These are phyloP conservation scores for Phytophthora pinifolia DNA, from an alignment of 352 stramenopile genomes.

Conservation along the genomic window DNA sequence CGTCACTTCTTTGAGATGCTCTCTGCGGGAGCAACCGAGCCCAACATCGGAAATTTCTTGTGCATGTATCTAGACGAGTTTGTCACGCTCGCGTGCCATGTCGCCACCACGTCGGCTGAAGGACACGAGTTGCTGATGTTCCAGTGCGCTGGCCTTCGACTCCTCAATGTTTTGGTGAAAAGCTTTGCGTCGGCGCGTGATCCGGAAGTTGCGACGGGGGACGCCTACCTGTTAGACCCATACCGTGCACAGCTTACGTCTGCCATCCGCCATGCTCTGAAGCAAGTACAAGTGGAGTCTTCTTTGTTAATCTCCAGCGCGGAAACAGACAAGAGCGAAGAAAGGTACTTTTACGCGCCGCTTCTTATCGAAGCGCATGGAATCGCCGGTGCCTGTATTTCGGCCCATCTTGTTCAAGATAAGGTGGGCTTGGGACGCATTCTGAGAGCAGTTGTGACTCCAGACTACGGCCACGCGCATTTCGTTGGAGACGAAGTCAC, in stretches of 20 bases:
- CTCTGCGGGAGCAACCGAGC: constrained; percentile 16
- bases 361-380: constrained; percentile 70
- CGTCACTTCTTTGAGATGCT: constrained; percentile 50
- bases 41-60: constrained; percentile 57
- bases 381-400: constrained; percentile 55
- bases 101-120: constrained; percentile 67
- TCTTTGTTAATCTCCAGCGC: constrained; percentile 8
- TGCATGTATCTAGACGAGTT: constrained; percentile 90
- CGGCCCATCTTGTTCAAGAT: constrained; percentile 62
- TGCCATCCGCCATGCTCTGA: constrained; percentile 73
- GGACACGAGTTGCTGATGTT: constrained; percentile 78
- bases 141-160: constrained; percentile 63
- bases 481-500: constrained; percentile 64
- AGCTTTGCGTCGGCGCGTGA: constrained; percentile 60
- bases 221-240: constrained; percentile 69
- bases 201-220: constrained; percentile 58
- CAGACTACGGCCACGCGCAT: constrained; percentile 65
- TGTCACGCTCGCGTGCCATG: constrained; percentile 80
- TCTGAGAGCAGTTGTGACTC: constrained; percentile 52
- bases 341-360: constrained; percentile 54
- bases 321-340: constrained; percentile 20
- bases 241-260: constrained; percentile 86
- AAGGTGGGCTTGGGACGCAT: constrained; percentile 71
- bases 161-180: constrained; percentile 68
- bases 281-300: constrained; percentile 47